Percentiles rank a stretch among this genome's conserved stretches.
Conservation (phyloP, 1,139 yeast genomes). For the Geotrichum siamense region DNA sequence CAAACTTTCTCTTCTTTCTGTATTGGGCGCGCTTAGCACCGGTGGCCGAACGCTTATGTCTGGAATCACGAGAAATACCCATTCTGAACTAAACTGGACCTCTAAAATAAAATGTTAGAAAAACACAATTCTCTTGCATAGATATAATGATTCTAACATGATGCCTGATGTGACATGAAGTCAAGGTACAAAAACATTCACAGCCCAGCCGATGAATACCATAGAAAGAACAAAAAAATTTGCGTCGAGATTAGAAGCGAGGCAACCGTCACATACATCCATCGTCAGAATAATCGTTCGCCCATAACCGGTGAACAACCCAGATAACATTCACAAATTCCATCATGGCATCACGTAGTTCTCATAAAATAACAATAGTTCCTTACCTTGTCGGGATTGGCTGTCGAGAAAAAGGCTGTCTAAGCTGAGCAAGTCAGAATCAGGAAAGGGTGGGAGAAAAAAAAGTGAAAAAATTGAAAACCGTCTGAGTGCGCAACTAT, state of each 20-base stretch:
- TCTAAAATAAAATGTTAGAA: slow-evolving; percentile 3
- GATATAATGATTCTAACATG: background rate
- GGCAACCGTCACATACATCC: no score
- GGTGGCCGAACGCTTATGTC: slow-evolving; percentile 99
- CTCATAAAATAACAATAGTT: background rate
- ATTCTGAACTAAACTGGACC: slow-evolving; percentile 37
- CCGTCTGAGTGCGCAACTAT: background rate
- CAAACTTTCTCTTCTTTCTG: slow-evolving; percentile 99
- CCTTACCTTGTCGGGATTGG: slow-evolving; percentile 18
- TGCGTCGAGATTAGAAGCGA: no score
- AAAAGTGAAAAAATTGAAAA: slow-evolving; percentile 11
- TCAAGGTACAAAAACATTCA: background rate
- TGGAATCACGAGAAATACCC: slow-evolving; percentile 99
- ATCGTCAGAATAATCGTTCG: no score
- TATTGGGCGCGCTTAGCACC: slow-evolving; percentile 99
- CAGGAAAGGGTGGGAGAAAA: slow-evolving; percentile 10
- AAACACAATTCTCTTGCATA: background rate
- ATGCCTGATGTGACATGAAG: background rate
- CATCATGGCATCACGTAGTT: no score
- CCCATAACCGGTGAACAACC: background rate
- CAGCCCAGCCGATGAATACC: background rate
- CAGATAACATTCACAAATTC: background rate
- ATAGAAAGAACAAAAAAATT: no score
- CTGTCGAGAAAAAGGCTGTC: slow-evolving; percentile 17
- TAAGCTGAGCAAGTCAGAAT: slow-evolving; percentile 15